phyloP scores from a whole-genome alignment of 352 stramenopile species.

The Phytophthora crassamura region DNA sequence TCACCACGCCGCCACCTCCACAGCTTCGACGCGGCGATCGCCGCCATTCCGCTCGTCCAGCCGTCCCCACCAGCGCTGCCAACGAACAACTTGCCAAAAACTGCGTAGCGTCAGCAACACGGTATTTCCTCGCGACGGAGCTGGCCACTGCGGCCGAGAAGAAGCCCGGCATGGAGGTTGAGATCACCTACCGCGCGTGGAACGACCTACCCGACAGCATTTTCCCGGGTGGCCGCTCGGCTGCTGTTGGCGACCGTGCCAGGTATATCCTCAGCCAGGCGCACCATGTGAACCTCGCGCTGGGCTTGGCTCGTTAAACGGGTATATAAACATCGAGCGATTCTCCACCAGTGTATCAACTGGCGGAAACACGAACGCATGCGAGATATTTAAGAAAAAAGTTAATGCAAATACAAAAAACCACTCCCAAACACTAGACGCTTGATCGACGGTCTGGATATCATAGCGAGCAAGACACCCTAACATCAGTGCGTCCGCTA shows the following conservation, averaged over 20 bases:
- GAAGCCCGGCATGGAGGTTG: slow-evolving; percentile 63
- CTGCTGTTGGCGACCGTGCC: slow-evolving; percentile 75
- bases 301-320: slow-evolving; percentile 53
- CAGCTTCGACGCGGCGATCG: slow-evolving; percentile 17
- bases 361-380: slow-evolving; percentile 4
- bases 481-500: slow-evolving; percentile 2
- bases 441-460: slow-evolving; percentile 15
- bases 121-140: slow-evolving; percentile 87
- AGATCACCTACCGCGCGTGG: slow-evolving; percentile 73
- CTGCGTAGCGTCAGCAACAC: slow-evolving; percentile 61
- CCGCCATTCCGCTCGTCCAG: slow-evolving; percentile 15
- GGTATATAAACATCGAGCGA: slow-evolving; percentile 24
- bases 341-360: slow-evolving; percentile 7
- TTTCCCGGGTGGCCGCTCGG: slow-evolving; percentile 64
- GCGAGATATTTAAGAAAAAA: slow-evolving; percentile 46
- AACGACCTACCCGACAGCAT: slow-evolving; percentile 68
- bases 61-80: neutral
- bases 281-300: slow-evolving; percentile 67
- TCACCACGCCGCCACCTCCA: slow-evolving; percentile 29
- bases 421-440: slow-evolving; percentile 11
- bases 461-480: slow-evolving; percentile 11
- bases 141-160: slow-evolving; percentile 61
- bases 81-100: slow-evolving; percentile 47
- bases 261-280: slow-evolving; percentile 81
- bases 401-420: slow-evolving; percentile 39